Evolutionary conservation across 768 basidiomycete genomes (phyloP).

Genomic region (Auriscalpium orientale): DNA sequence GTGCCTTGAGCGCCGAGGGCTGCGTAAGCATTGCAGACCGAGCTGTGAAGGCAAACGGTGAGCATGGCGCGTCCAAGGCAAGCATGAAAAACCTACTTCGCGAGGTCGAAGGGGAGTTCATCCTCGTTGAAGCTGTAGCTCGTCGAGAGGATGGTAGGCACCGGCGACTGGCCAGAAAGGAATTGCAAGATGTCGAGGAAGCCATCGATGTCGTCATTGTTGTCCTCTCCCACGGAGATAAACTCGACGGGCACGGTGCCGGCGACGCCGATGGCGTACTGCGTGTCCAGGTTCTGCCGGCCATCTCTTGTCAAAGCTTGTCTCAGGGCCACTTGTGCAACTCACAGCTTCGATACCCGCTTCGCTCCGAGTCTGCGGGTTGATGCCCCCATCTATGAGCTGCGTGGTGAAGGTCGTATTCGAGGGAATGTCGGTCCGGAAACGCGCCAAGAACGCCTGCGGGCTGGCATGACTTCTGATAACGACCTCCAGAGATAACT

Average conservation of each 20-base stretch:
- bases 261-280: slow-evolving; percentile 28
- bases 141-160: too few species aligned
- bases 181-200: neutral
- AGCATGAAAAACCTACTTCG: neutral
- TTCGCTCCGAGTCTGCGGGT: slow-evolving; percentile 1
- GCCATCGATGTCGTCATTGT: slow-evolving; percentile 8
- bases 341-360: slow-evolving; percentile 14
- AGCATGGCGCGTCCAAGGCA: neutral
- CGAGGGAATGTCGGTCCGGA: neutral
- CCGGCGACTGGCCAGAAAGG: neutral
- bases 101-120: too few species aligned
- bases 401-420: slow-evolving; percentile 6
- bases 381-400: slow-evolving; percentile 12
- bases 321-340: neutral
- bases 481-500: too few species aligned
- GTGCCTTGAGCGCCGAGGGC: slow-evolving; percentile 29
- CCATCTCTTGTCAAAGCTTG: neutral
- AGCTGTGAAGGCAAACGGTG: slow-evolving; percentile 7
- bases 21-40: slow-evolving; percentile 28
- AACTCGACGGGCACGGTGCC: slow-evolving; percentile 17
- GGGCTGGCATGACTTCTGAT: too few species aligned
- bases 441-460: too few species aligned
- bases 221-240: slow-evolving; percentile 17
- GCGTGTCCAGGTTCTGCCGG: slow-evolving; percentile 26
- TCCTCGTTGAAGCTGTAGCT: too few species aligned